Evolutionary conservation across 2,329 filamentous ascomycete species (phyloP).

Genomic region (Dendryphion nanum): DNA sequence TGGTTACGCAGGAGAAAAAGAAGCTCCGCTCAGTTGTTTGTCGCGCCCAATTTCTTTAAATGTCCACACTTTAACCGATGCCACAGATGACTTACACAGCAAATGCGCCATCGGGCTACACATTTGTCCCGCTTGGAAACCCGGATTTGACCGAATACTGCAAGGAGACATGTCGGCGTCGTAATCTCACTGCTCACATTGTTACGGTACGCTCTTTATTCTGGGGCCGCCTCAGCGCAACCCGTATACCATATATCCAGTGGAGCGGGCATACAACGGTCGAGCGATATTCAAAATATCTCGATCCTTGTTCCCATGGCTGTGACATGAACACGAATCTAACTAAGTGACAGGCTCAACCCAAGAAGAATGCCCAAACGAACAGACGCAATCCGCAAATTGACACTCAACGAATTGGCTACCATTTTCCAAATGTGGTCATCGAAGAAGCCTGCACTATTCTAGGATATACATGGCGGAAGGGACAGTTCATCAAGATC

Average conservation of each 20-base stretch:
- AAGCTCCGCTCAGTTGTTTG: conserved; percentile 54
- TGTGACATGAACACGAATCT: not conserved
- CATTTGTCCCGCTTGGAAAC: conserved; percentile 60
- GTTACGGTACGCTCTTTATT: conserved; percentile 55
- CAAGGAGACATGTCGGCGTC: conserved; percentile 59
- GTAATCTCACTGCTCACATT: conserved; percentile 54
- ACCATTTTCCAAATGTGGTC: conserved; percentile 61
- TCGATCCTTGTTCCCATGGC: no score
- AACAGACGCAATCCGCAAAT: conserved; percentile 51
- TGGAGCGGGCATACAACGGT: no score
- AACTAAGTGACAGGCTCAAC: not conserved
- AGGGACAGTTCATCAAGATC: conserved; percentile 5
- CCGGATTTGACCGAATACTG: conserved; percentile 56
- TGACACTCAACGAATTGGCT: conserved; percentile 56
- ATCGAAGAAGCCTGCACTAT: conserved; percentile 57
- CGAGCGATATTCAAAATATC: not conserved
- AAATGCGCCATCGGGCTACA: conserved; percentile 59
- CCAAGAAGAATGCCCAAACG: conserved; percentile 6
- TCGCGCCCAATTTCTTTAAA: conserved; percentile 12
- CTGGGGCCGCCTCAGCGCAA: not conserved
- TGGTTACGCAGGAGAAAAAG: conserved; percentile 59
- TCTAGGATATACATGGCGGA: conserved; percentile 37
- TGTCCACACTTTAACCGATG: not conserved
- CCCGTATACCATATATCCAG: no score
- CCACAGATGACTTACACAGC: conserved; percentile 55